A percentile compares a stretch with the other conserved stretches of the same genome.
Evolutionary conservation across 805 yeast genomes (phyloP).

Genomic region (Metschnikowia borealis): DNA sequence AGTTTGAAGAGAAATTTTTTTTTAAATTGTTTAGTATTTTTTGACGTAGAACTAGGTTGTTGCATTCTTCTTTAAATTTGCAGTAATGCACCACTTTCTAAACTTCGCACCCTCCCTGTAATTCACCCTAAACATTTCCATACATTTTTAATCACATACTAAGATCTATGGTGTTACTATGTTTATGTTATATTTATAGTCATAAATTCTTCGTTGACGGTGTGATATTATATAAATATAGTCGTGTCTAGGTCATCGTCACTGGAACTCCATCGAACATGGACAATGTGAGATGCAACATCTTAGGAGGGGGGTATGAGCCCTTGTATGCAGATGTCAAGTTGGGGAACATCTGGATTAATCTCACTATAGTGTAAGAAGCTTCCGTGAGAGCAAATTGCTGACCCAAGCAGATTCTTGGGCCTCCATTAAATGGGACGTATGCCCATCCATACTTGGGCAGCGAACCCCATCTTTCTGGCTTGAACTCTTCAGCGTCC

Average conservation of each 20-base stretch:
- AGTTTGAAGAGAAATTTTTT: no score
- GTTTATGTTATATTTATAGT: no score
- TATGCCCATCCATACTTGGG: slow-evolving; percentile 44
- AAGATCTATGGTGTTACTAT: no score
- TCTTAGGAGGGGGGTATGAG: slow-evolving; percentile 15
- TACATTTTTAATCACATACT: no score
- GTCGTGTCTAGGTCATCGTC: slow-evolving; percentile 6
- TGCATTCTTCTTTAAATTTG: no score
- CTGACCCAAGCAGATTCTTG: slow-evolving; percentile 53
- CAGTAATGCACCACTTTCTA: no score
- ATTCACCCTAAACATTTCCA: no score
- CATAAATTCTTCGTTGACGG: not conserved
- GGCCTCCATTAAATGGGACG: slow-evolving; percentile 54
- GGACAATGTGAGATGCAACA: slow-evolving; percentile 25
- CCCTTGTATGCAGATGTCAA: slow-evolving; percentile 17
- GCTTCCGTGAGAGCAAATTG: slow-evolving; percentile 55
- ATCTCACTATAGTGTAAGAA: slow-evolving; percentile 38
- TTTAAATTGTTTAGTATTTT: no score
- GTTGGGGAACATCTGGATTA: slow-evolving; percentile 30
- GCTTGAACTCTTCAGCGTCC: slow-evolving; percentile 32
- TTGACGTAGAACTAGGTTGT: no score
- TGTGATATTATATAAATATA: not conserved
- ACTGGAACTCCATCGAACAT: slow-evolving; percentile 22
- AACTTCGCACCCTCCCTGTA: no score
- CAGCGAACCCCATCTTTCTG: slow-evolving; percentile 36